A percentile compares a stretch with the other conserved stretches of the same genome.
These are phyloP conservation scores for Vitis rupestris DNA, from an alignment of 164 flowering plant genomes.

Conservation along the genomic window DNA sequence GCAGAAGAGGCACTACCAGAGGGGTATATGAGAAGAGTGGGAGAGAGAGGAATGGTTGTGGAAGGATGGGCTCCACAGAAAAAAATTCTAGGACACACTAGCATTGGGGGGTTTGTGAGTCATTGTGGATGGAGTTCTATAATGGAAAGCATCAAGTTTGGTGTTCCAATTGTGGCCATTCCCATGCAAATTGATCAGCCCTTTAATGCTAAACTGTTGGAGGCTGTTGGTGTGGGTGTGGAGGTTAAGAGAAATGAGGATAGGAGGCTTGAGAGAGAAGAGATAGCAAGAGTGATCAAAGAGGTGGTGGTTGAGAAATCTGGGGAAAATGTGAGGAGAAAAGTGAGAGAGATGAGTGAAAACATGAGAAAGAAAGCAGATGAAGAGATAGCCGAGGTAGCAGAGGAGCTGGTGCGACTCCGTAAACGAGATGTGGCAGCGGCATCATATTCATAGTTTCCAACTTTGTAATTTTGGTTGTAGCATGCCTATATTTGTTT, in stretches of 20 bases:
- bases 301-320: constrained; percentile 12
- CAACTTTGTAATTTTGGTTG: no score
- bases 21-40: constrained; percentile 14
- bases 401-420: no score
- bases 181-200: constrained; percentile 31
- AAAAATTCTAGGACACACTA: constrained; percentile 13
- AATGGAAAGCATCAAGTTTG: constrained; percentile 19
- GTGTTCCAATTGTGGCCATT: constrained; percentile 24
- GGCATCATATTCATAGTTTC: no score
- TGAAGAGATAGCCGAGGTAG: no score
- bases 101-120: constrained; percentile 30
- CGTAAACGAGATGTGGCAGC: no score
- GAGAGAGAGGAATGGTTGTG: constrained; percentile 18
- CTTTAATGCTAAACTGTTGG: constrained; percentile 18
- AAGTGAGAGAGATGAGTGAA: no score
- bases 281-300: constrained; percentile 16
- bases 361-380: no score
- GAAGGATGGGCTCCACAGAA: constrained; percentile 27
- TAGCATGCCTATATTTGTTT: no score
- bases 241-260: neutral
- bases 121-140: constrained; percentile 34
- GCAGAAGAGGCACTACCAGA: constrained; percentile 14
- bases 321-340: constrained; percentile 12
- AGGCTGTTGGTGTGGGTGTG: constrained; percentile 14
- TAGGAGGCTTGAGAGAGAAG: constrained; percentile 12